Evolutionary conservation across 1,284 basidiomycete species (phyloP).

Genomic region (Vanrija sp.): DNA sequence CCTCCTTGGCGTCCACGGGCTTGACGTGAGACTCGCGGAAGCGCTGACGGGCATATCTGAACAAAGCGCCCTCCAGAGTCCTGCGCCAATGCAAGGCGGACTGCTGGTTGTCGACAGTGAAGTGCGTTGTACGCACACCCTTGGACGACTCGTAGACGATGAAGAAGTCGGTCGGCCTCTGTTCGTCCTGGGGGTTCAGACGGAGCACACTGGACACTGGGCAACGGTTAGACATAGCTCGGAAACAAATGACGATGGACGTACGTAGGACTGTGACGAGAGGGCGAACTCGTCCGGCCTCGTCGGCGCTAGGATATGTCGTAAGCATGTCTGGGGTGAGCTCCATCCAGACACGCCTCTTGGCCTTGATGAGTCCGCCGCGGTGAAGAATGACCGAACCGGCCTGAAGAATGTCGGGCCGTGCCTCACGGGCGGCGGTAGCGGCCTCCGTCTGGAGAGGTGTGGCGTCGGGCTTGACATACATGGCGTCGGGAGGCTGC

Average conservation of each 20-base stretch:
- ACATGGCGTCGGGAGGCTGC: conserved; percentile 51
- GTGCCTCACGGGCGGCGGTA: conserved; percentile 4
- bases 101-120: conserved; percentile 59
- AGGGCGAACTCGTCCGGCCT: conserved; percentile 58
- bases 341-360: conserved; percentile 63
- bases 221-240: neutral
- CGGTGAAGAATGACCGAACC: conserved; percentile 58
- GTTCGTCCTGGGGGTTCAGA: conserved; percentile 53
- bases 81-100: conserved; percentile 61
- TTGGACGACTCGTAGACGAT: conserved; percentile 46
- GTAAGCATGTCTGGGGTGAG: conserved; percentile 61
- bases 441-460: conserved; percentile 34
- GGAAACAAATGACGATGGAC: conserved; percentile 26
- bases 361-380: conserved; percentile 45
- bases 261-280: conserved; percentile 56
- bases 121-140: conserved; percentile 40
- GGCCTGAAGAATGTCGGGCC: conserved; percentile 51
- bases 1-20: neutral
- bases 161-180: conserved; percentile 52
- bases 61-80: conserved; percentile 53
- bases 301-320: conserved; percentile 57
- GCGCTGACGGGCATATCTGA: conserved; percentile 36
- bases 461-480: neutral
- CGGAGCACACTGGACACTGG: conserved; percentile 39
- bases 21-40: conserved; percentile 16